phyloP scores from a whole-genome alignment of 345 rosid genomes.

The Hibiscus mutabilis region DNA sequence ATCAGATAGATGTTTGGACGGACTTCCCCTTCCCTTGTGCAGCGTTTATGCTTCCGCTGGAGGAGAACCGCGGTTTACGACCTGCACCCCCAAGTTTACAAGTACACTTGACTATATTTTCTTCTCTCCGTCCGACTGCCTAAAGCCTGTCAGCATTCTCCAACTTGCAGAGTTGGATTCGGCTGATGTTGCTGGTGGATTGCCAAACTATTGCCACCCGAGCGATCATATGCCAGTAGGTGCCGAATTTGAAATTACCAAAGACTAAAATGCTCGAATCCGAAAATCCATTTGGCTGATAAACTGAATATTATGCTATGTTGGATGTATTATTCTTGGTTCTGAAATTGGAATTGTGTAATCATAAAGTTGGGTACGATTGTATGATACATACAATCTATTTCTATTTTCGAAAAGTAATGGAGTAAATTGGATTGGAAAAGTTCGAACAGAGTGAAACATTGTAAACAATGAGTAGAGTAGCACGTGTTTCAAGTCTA shows the following conservation, averaged over 20 bases:
- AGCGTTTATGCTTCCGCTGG: slow-evolving; percentile 58
- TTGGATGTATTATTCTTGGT: neutral
- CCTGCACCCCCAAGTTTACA: slow-evolving; percentile 80
- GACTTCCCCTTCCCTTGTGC: slow-evolving; percentile 50
- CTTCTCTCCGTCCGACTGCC: slow-evolving; percentile 49
- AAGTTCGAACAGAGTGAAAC: neutral
- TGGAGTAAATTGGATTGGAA: neutral
- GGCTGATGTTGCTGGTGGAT: slow-evolving; percentile 49
- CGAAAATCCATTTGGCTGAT: neutral
- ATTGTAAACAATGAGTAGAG: too few species aligned
- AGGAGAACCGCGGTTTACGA: slow-evolving; percentile 82
- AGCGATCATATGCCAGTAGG: slow-evolving; percentile 96
- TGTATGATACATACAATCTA: neutral
- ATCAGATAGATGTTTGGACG: slow-evolving; percentile 36
- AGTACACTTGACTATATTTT: slow-evolving; percentile 78
- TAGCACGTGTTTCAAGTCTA: too few species aligned
- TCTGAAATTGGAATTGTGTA: neutral
- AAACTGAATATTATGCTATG: neutral
- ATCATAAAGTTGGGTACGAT: neutral
- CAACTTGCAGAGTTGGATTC: slow-evolving; percentile 56
- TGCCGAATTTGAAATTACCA: slow-evolving; percentile 59
- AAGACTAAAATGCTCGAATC: slow-evolving; percentile 23
- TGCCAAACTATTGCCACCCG: slow-evolving; percentile 81
- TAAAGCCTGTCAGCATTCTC: slow-evolving; percentile 59
- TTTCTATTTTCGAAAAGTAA: neutral